Evolutionary conservation across 2,329 filamentous ascomycete genomes (phyloP).

Genomic region (Trichocomaceae sp.): DNA sequence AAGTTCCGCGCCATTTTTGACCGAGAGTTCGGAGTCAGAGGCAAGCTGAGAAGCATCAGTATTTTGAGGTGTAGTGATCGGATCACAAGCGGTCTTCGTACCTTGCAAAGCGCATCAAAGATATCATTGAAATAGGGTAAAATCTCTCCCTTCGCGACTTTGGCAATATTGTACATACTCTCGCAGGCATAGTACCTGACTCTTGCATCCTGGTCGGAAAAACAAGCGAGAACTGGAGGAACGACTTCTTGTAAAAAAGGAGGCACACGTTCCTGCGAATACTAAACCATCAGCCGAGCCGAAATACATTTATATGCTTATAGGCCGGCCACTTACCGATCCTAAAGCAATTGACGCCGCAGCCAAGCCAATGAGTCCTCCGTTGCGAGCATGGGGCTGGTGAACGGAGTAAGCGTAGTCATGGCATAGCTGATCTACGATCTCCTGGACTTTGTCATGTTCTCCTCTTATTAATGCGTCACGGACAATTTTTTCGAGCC

Average conservation of each 20-base stretch:
- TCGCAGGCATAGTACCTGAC: constrained; percentile 98
- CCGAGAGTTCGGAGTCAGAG: constrained; percentile 90
- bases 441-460: constrained; percentile 71
- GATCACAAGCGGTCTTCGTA: constrained; percentile 35
- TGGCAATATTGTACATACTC: constrained; percentile 99
- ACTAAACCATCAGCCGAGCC: constrained; percentile 8
- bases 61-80: not conserved
- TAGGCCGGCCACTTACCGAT: constrained; percentile 54
- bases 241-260: constrained; percentile 90
- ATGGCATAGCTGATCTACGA: constrained; percentile 93
- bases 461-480: constrained; percentile 72
- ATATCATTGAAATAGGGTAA: constrained; percentile 97
- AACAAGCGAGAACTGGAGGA: constrained; percentile 92
- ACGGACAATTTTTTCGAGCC: constrained; percentile 83
- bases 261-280: constrained; percentile 65
- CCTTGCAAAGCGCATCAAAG: constrained; percentile 95
- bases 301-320: constrained; percentile 15
- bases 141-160: constrained; percentile 97
- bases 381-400: constrained; percentile 92
- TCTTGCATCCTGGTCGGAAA: constrained; percentile 93
- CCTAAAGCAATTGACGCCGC: constrained; percentile 94
- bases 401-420: constrained; percentile 97
- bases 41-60: constrained; percentile 58
- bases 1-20: constrained; percentile 95
- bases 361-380: constrained; percentile 88